Percentiles rank a stretch among this genome's conserved stretches.
phyloP scores from a whole-genome alignment of 371 early-diverging fungal species.

The Mortierella sp. region DNA sequence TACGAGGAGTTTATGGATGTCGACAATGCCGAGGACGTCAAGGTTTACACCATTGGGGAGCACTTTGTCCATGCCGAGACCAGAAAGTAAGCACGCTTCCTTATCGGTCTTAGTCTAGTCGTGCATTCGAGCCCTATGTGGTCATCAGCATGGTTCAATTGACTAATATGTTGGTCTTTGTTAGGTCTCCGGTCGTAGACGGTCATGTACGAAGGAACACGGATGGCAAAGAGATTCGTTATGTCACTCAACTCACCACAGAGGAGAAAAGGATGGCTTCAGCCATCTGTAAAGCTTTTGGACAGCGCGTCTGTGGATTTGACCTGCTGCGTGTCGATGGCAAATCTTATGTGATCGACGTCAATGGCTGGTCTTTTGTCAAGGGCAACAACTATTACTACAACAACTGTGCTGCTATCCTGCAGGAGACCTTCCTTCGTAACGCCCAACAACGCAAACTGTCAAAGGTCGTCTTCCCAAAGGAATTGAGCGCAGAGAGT shows the following conservation, averaged over 20 bases:
- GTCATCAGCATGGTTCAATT: too few relatives aligned
- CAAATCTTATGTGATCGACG: constrained; percentile 96
- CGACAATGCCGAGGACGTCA: constrained; percentile 96
- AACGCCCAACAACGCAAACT: constrained; percentile 61
- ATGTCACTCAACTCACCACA: constrained; percentile 81
- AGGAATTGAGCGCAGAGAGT: constrained; percentile 74
- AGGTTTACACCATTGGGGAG: constrained; percentile 95
- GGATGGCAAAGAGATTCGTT: constrained; percentile 98
- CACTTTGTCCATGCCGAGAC: constrained; percentile 96
- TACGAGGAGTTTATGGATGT: constrained; percentile 97
- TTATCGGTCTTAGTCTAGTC: too few relatives aligned
- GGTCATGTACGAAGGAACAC: constrained; percentile 95
- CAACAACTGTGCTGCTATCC: constrained; percentile 82
- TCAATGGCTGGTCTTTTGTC: constrained; percentile 99
- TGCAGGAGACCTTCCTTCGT: constrained; percentile 77
- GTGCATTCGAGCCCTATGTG: too few relatives aligned
- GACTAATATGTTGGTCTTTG: too few relatives aligned
- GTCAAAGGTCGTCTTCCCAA: constrained; percentile 70
- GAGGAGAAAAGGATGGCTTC: constrained; percentile 89
- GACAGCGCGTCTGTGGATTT: constrained; percentile 91
- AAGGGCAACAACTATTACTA: constrained; percentile 97
- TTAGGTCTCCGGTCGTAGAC: constrained; percentile 96
- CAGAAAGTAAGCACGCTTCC: constrained; percentile 76
- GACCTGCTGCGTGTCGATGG: constrained; percentile 91
- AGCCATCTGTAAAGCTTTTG: constrained; percentile 85